These are phyloP conservation scores for Arachnopeziza araneosa DNA, from an alignment of 2,329 filamentous ascomycete genomes.

Conservation along the genomic window DNA sequence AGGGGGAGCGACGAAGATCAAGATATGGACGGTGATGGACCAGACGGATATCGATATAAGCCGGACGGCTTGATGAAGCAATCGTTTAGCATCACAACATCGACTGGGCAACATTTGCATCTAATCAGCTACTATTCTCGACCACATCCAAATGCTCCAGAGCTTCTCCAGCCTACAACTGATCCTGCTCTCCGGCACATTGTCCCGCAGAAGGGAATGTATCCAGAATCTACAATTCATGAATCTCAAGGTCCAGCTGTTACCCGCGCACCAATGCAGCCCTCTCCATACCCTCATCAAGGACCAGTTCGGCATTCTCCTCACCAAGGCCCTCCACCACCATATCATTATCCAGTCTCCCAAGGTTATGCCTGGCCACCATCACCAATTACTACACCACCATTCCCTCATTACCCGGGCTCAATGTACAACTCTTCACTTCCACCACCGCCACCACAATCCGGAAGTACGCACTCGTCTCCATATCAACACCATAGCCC, in stretches of 20 bases:
- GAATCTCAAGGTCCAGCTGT: conserved; percentile 79
- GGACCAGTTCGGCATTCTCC: neutral
- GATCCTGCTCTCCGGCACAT: conserved; percentile 79
- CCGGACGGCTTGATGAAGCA: conserved; percentile 98
- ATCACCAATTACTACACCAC: conserved; percentile 50
- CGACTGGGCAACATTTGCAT: conserved; percentile 83
- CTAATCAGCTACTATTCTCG: conserved; percentile 95
- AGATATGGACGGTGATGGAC: conserved; percentile 62
- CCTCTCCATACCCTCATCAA: conserved; percentile 30
- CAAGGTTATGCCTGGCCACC: conserved; percentile 47
- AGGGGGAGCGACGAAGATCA: conserved; percentile 79
- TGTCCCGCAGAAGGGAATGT: conserved; percentile 86
- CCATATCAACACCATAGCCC: conserved; percentile 28
- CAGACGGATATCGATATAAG: conserved; percentile 91
- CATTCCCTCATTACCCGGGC: conserved; percentile 37
- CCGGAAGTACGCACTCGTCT: conserved; percentile 26
- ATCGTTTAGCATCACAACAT: conserved; percentile 97
- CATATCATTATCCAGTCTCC: conserved; percentile 33
- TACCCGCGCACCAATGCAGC: conserved; percentile 65
- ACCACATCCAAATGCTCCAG: conserved; percentile 65
- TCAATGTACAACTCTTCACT: conserved; percentile 31
- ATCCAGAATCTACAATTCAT: conserved; percentile 90
- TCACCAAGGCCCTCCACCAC: conserved; percentile 34
- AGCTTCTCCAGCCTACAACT: conserved; percentile 73
- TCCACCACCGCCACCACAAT: conserved; percentile 29